A percentile compares a stretch with the other conserved stretches of the same genome.
These are phyloP conservation scores for Penicillium cataractarum DNA, from an alignment of 495 filamentous ascomycete species.

Conservation along the genomic window DNA sequence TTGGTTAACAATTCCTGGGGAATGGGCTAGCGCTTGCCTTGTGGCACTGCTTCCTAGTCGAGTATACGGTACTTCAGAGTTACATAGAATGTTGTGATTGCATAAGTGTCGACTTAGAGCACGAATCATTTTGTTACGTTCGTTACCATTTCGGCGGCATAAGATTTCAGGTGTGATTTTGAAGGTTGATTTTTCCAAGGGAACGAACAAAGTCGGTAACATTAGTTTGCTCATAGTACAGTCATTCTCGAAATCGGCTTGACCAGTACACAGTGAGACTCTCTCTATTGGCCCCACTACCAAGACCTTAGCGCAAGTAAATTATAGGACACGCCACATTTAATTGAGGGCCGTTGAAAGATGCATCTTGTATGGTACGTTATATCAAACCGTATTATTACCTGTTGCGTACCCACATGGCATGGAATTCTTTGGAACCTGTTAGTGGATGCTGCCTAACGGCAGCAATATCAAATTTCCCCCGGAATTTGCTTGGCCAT, in stretches of 20 bases:
- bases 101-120: background rate
- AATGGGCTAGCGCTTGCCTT: background rate
- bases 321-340: background rate
- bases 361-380: background rate
- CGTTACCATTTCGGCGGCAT: background rate
- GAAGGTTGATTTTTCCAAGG: background rate
- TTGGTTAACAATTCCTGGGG: background rate
- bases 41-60: background rate
- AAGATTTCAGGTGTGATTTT: background rate
- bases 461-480: too few species aligned
- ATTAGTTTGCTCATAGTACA: background rate
- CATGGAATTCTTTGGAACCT: too few species aligned
- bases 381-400: too few species aligned
- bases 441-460: too few species aligned
- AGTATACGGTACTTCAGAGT: background rate
- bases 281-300: background rate
- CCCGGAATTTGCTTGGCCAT: too few species aligned
- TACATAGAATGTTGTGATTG: background rate
- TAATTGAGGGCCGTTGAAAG: background rate
- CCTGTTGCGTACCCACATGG: too few species aligned
- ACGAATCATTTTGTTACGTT: background rate
- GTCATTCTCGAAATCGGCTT: conserved; percentile 3
- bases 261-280: background rate
- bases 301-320: background rate
- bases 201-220: background rate